A percentile compares a stretch with the other conserved stretches of the same genome.
These are phyloP conservation scores for Sugiyamaella novakii DNA, from an alignment of 1,139 yeast species.

Conservation along the genomic window DNA sequence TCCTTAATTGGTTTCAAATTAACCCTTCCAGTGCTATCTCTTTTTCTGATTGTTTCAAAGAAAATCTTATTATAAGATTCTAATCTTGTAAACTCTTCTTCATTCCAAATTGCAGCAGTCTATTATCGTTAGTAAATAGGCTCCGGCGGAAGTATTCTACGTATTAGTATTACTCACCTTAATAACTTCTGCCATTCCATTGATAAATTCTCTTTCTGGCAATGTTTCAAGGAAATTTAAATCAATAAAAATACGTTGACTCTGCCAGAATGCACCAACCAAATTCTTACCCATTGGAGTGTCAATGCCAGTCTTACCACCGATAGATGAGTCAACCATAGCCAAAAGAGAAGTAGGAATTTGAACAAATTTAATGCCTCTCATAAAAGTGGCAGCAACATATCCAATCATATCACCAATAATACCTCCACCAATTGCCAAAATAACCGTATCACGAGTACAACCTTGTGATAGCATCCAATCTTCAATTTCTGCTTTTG, in stretches of 20 bases:
- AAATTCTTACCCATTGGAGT: conserved; percentile 97
- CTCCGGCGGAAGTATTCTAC: not conserved
- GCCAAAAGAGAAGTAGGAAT: conserved; percentile 91
- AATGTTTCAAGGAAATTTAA: conserved; percentile 82
- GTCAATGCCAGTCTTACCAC: conserved; percentile 98
- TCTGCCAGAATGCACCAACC: conserved; percentile 98
- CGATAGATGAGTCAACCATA: conserved; percentile 98
- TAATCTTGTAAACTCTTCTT: conserved; percentile 76
- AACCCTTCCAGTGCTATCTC: conserved; percentile 48
- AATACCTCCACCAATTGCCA: conserved; percentile 98
- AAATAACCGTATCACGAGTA: conserved; percentile 90
- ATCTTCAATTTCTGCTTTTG: conserved; percentile 94
- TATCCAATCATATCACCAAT: conserved; percentile 99
- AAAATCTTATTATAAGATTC: conserved; percentile 74
- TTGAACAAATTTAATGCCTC: conserved; percentile 94
- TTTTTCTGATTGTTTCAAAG: conserved; percentile 58
- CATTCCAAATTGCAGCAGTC: conserved; percentile 98
- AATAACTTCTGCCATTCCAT: conserved; percentile 98
- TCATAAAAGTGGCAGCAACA: conserved; percentile 98
- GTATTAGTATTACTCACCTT: conserved; percentile 46
- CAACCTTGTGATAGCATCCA: conserved; percentile 83
- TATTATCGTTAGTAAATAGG: conserved; percentile 19
- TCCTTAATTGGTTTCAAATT: conserved; percentile 68
- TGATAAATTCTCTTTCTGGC: conserved; percentile 91
- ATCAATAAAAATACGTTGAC: conserved; percentile 84